A percentile compares a stretch with the other conserved stretches of the same genome.
phyloP scores from a whole-genome alignment of 2,329 filamentous ascomycete genomes.

The Botrytis squamosa region DNA sequence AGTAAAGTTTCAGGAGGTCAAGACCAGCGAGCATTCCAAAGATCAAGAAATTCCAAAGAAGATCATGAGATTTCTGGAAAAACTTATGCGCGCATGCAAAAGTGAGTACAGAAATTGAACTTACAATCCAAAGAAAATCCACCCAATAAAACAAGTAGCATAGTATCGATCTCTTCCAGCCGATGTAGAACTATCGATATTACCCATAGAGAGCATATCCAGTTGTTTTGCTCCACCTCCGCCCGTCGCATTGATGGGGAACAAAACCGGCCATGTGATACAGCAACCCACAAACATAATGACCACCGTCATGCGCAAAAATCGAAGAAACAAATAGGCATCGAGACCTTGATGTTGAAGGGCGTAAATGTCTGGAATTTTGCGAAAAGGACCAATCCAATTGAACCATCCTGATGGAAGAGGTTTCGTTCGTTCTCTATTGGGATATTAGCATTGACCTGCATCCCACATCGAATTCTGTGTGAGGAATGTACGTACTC shows the following conservation, averaged over 20 bases:
- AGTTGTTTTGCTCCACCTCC: constrained; percentile 64
- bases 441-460: constrained; percentile 24
- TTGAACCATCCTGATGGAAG: constrained; percentile 62
- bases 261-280: constrained; percentile 84
- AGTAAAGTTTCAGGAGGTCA: background rate
- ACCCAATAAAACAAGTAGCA: constrained; percentile 72
- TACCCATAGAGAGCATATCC: constrained; percentile 75
- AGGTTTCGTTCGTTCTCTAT: constrained; percentile 56
- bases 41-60: too few relatives aligned
- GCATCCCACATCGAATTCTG: background rate
- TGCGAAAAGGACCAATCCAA: constrained; percentile 68
- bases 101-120: background rate
- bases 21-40: too few relatives aligned
- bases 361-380: constrained; percentile 71
- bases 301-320: constrained; percentile 73
- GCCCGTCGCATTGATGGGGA: constrained; percentile 83
- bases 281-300: constrained; percentile 80
- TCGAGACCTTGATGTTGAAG: constrained; percentile 91
- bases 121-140: constrained; percentile 76
- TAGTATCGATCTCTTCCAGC: constrained; percentile 63
- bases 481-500: constrained; percentile 33
- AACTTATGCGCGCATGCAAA: background rate
- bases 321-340: constrained; percentile 86
- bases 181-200: constrained; percentile 59
- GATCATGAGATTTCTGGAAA: background rate